These are phyloP conservation scores for Neofusicoccum umdonicola DNA, from an alignment of 2,329 filamentous ascomycete genomes.

Conservation along the genomic window DNA sequence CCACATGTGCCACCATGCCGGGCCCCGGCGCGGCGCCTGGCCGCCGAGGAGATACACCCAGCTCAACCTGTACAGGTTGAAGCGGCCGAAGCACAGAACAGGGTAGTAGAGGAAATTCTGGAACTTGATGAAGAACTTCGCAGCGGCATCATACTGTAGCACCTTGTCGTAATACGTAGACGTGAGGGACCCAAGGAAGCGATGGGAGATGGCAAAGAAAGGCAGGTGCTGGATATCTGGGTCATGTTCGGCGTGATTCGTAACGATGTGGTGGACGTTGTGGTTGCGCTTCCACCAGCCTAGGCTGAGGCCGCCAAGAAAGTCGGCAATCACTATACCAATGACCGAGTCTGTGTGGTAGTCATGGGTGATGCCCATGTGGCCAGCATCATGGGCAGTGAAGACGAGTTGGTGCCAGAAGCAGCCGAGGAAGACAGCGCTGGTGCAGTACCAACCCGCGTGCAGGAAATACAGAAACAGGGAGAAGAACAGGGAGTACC, in stretches of 20 bases:
- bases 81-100: slow-evolving; percentile 64
- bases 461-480: slow-evolving; percentile 54
- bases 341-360: slow-evolving; percentile 81
- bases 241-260: slow-evolving; percentile 92
- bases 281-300: slow-evolving; percentile 98
- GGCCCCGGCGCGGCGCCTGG: slow-evolving; percentile 56
- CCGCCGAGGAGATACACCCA: slow-evolving; percentile 63
- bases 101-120: slow-evolving; percentile 70
- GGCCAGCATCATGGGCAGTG: slow-evolving; percentile 88
- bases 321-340: slow-evolving; percentile 88
- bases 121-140: slow-evolving; percentile 58
- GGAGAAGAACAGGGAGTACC: slow-evolving; percentile 68
- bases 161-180: slow-evolving; percentile 66
- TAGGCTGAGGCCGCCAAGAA: slow-evolving; percentile 80
- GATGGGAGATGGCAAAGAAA: slow-evolving; percentile 65
- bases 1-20: slow-evolving; percentile 66
- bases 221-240: slow-evolving; percentile 82
- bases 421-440: slow-evolving; percentile 72
- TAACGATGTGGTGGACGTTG: slow-evolving; percentile 95
- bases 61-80: slow-evolving; percentile 69
- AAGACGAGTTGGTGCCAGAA: slow-evolving; percentile 97
- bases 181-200: slow-evolving; percentile 62
- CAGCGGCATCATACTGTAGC: slow-evolving; percentile 62
- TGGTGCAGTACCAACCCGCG: slow-evolving; percentile 51
- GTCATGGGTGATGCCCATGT: slow-evolving; percentile 95